Evolutionary conservation across 2,329 filamentous ascomycete species (phyloP), one percentile per base, ranked within the genome.

Genomic region (Annulohypoxylon truncatum): DNA sequence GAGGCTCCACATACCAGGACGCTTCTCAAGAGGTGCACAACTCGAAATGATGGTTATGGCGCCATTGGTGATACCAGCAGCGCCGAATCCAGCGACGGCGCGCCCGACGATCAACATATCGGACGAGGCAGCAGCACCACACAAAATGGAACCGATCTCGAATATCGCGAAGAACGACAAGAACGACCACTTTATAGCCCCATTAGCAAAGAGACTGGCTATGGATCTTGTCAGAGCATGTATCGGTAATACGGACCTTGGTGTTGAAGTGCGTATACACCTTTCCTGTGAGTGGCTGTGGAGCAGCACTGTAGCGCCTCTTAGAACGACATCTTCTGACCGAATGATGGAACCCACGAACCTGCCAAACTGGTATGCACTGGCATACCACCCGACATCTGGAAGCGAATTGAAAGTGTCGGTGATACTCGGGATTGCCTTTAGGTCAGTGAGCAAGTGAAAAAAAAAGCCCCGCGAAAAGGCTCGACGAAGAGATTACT

Each of bases 61-160:
- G 26, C 86, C 85, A 9, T 80, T 84, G 46, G 81, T 77, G 2
- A 88, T 64, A 0, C 82, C 86, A 1, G 84, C 79, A 0, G 78
- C 79, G 0, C 86, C 85, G 0, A 82, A 68, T 0, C 86, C 86
- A 0, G 85, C 82, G 4, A 88, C 72, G 0, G 83, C 83, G 2
- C 86, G 80, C 1, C 85, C 85, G 4, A 82, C 73, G 46, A 88
- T 88, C 38, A 88, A 78, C 78, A 83, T 84, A 0, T 74, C 70
- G 0, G 83, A 84, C 6, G 77, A 82, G 0, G 70, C 75, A 0
- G 86, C 83, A 52, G 78, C 64, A 62, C 76, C 86, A 64, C 85
- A 88, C 4, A 89, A 73, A 1, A 84, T 68, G 0, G 82, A 85
- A 0, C 86, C 86, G 2, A 86, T 28, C 68, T 87, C 84, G 62